phyloP scores from a whole-genome alignment of 768 basidiomycete species.

The Leccinum barrowsii region DNA sequence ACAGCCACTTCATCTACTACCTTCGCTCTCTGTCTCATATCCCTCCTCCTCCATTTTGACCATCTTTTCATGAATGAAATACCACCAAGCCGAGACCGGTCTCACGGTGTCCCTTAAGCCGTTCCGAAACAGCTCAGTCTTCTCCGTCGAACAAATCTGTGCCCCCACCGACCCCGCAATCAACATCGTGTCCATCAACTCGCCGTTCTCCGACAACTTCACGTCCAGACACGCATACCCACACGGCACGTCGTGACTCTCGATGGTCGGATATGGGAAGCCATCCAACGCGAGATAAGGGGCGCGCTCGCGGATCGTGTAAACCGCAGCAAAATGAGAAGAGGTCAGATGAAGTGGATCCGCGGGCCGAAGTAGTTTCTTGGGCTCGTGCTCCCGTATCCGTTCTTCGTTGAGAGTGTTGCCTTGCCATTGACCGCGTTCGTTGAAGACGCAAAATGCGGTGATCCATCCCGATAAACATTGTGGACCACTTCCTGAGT shows the following conservation, averaged over 20 bases:
- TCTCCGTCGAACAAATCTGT: conserved; percentile 30
- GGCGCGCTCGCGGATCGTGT: conserved; percentile 18
- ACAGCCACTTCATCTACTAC: neutral
- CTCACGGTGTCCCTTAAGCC: conserved; percentile 32
- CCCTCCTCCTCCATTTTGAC: neutral
- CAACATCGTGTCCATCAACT: conserved; percentile 24
- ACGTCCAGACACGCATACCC: conserved; percentile 30
- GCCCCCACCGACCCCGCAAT: conserved; percentile 29
- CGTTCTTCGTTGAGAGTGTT: conserved; percentile 29
- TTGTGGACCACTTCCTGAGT: conserved; percentile 26
- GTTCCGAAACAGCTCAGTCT: conserved; percentile 26
- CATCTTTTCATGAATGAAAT: conserved; percentile 15
- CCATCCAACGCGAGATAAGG: conserved; percentile 27
- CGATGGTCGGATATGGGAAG: conserved; percentile 28
- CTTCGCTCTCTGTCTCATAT: neutral
- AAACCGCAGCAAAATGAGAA: conserved; percentile 25
- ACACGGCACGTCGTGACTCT: conserved; percentile 26
- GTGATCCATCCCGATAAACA: conserved; percentile 40
- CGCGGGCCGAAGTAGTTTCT: conserved; percentile 30
- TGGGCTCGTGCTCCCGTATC: conserved; percentile 26
- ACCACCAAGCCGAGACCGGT: conserved; percentile 34
- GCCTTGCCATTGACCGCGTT: conserved; percentile 33
- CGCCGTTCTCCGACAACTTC: conserved; percentile 26
- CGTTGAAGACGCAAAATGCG: conserved; percentile 34
- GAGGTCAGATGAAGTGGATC: conserved; percentile 25